Percentiles rank a stretch among this genome's conserved stretches.
Conservation (phyloP, 495 filamentous ascomycete species). For the Aspergillus campestris region DNA sequence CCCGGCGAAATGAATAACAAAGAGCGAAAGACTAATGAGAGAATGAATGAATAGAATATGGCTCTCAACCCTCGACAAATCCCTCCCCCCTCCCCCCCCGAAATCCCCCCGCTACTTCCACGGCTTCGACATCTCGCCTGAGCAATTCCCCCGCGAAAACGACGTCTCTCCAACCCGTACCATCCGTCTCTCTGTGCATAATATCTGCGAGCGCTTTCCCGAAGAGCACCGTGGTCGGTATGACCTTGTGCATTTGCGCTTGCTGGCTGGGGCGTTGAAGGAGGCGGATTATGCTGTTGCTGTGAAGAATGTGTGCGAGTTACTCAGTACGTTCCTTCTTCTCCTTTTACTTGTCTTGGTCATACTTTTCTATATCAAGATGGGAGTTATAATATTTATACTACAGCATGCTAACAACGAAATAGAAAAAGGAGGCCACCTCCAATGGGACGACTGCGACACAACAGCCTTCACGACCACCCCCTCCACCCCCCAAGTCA, state of each 20-base stretch:
- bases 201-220: constrained; percentile 23
- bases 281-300: constrained; percentile 12
- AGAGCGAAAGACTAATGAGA: neutral
- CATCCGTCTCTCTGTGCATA: constrained; percentile 19
- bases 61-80: constrained; percentile 13
- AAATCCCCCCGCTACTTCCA: constrained; percentile 12
- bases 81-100: constrained; percentile 3
- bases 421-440: constrained; percentile 25
- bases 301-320: constrained; percentile 14
- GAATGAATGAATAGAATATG: constrained; percentile 11
- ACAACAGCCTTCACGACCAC: constrained; percentile 11
- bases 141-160: constrained; percentile 16
- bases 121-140: constrained; percentile 30
- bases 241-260: constrained; percentile 28
- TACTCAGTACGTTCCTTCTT: constrained; percentile 23
- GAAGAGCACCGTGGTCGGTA: constrained; percentile 18
- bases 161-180: constrained; percentile 1
- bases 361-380: too few relatives aligned
- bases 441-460: constrained; percentile 33
- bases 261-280: constrained; percentile 20
- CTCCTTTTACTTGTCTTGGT: neutral
- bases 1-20: neutral
- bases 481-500: constrained; percentile 6
- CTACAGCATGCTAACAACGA: neutral
- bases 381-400: too few relatives aligned